Percentiles rank a stretch among this genome's conserved stretches.
These are phyloP conservation scores for Flaveria floridana DNA, from an alignment of 140 eudicot species.

Conservation along the genomic window DNA sequence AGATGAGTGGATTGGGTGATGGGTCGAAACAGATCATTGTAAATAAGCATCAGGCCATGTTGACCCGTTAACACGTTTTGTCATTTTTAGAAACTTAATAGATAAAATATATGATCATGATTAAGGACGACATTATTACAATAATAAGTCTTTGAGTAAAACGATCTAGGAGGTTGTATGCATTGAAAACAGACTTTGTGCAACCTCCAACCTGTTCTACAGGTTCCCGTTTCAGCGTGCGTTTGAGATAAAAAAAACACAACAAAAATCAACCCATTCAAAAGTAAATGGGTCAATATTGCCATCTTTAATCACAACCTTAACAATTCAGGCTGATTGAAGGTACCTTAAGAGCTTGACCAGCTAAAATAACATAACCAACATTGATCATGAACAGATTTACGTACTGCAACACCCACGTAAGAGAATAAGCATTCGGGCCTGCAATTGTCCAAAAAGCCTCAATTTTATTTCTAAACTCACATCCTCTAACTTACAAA, in stretches of 20 bases:
- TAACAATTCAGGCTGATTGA: neutral
- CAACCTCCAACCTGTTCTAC: constrained; percentile 8
- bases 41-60: neutral
- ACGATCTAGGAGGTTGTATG: neutral
- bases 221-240: neutral
- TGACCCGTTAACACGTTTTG: neutral
- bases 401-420: constrained; percentile 82
- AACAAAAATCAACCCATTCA: constrained; percentile 11
- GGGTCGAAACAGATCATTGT: neutral
- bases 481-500: constrained; percentile 4
- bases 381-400: constrained; percentile 90
- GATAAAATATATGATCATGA: neutral
- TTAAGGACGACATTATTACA: neutral
- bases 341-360: constrained; percentile 80
- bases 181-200: neutral
- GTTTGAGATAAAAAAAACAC: neutral
- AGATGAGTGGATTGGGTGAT: neutral
- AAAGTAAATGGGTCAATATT: neutral
- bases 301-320: neutral
- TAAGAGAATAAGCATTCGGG: constrained; percentile 69
- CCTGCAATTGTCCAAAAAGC: constrained; percentile 48
- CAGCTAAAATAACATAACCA: constrained; percentile 84
- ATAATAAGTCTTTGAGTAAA: neutral
- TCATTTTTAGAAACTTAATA: neutral
- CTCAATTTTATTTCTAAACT: constrained; percentile 20